Conservation (phyloP, 345 rosid genomes). For the Dipteronia sinensis region DNA sequence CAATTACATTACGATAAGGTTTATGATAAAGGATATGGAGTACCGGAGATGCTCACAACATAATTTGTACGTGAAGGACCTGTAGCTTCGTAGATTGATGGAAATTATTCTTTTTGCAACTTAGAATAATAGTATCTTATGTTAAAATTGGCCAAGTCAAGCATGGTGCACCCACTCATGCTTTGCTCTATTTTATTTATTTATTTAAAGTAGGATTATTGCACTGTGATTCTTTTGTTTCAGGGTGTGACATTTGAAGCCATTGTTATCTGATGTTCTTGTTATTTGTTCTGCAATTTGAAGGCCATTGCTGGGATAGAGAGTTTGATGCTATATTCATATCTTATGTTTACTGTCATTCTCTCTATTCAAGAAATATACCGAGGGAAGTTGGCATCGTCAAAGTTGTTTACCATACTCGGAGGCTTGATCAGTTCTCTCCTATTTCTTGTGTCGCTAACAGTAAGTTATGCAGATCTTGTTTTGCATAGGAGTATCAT, state of each 20-base stretch:
- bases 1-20: neutral
- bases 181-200: neutral
- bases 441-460: conserved; percentile 65
- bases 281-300: neutral
- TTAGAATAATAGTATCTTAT: neutral
- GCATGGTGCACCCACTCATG: neutral
- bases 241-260: neutral
- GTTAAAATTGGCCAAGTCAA: neutral
- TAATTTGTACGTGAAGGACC: neutral
- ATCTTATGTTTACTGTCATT: conserved; percentile 59
- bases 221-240: neutral
- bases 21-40: neutral
- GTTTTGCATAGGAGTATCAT: neutral
- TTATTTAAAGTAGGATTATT: neutral
- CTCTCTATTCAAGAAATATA: conserved; percentile 75
- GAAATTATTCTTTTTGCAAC: neutral
- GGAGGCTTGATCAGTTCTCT: conserved; percentile 86
- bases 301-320: conserved; percentile 71
- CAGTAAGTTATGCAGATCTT: conserved; percentile 43
- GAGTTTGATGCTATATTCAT: conserved; percentile 71
- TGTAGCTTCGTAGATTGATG: neutral
- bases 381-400: conserved; percentile 68
- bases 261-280: neutral
- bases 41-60: neutral
- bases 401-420: conserved; percentile 75